These are phyloP conservation scores for Gyrodon lividus DNA, from an alignment of 768 basidiomycete genomes.

Conservation along the genomic window DNA sequence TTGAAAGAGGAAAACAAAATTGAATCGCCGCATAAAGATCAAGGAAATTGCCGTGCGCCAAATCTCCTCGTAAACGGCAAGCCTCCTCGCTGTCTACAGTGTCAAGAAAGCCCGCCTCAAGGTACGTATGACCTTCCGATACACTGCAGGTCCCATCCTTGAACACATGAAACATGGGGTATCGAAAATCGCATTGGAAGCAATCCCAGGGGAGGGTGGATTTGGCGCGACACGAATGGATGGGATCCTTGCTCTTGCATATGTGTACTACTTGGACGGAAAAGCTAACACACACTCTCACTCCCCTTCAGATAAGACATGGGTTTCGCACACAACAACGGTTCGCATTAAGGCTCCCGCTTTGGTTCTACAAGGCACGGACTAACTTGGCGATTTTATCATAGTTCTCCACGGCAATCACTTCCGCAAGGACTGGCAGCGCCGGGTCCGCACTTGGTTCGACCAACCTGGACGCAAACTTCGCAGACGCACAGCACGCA, in stretches of 20 bases:
- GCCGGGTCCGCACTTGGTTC: slow-evolving; percentile 95
- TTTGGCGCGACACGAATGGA: slow-evolving; percentile 16
- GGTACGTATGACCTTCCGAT: slow-evolving; percentile 24
- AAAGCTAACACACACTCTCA: slow-evolving; percentile 13
- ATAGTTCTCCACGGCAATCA: slow-evolving; percentile 89
- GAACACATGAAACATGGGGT: background rate
- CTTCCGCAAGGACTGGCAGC: slow-evolving; percentile 99
- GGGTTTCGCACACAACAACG: slow-evolving; percentile 39
- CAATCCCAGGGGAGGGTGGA: slow-evolving; percentile 19
- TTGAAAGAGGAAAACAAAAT: too few species aligned
- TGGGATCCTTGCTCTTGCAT: slow-evolving; percentile 9
- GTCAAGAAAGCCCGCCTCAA: slow-evolving; percentile 34
- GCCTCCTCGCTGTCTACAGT: slow-evolving; percentile 23
- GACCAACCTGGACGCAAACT: slow-evolving; percentile 99
- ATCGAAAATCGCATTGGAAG: slow-evolving; percentile 1
- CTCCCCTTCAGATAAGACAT: slow-evolving; percentile 29
- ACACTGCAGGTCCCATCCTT: background rate
- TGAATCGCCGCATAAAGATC: slow-evolving; percentile 30
- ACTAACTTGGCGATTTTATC: slow-evolving; percentile 12
- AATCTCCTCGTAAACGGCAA: background rate
- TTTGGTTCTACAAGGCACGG: slow-evolving; percentile 25
- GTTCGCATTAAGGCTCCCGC: slow-evolving; percentile 11
- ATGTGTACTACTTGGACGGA: background rate
- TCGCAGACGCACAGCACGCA: slow-evolving; percentile 89
- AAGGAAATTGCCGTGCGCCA: slow-evolving; percentile 25